Evolutionary conservation across 116 monocot genomes (phyloP), one percentile per base, ranked within the genome.

Genomic region (Cymodocea nodosa): DNA sequence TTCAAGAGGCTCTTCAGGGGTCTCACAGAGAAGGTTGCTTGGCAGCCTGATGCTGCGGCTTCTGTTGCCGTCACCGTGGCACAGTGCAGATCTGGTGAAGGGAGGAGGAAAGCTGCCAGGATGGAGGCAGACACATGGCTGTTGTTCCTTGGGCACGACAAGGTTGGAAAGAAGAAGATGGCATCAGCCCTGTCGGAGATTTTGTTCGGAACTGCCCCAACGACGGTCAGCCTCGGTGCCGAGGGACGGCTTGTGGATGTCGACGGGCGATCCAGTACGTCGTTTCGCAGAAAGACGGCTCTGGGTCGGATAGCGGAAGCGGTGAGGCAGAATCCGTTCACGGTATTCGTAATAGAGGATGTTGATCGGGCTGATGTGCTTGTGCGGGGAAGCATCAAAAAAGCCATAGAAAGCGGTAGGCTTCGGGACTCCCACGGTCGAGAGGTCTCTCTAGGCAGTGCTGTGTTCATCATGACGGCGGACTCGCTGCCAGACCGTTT

Each of bases 41-140:
- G 91, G 98, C 98, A 98, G 67, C 61, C 72, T 16, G 84, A 98
- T 44, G 92, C 92, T 0, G 98, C 92, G 3, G 80, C 92, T 2
- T 70, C 89, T 0, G 75, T 84, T 3, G 77, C 92, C 5, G 73
- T 77, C 1, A 75, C 74, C 0, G 80, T 97, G 25, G 61, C 64
- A 22, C 85, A 74, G 20, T 76, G 76, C 59, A 83, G 79, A 61
- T 81, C 92, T 0, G 89, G 84, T 30, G 68, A 71, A 2, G 77
- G 79, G 9, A 82, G 68, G 63, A 58, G 68, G 50, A 80, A 82
- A 0, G 53, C 62, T 6, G 23, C 24, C 34, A 58, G 66, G 44
- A 35, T 64, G 1, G 90, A 77, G 60, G 59, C 78, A 1, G 98
- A 82, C 60, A 81, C 86, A 9, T 98, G 98, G 98, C 63, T 98